A percentile compares a stretch with the other conserved stretches of the same genome.
These are phyloP conservation scores for Phascolomyces articulosus DNA, from an alignment of 371 early-diverging fungal genomes.

Conservation along the genomic window DNA sequence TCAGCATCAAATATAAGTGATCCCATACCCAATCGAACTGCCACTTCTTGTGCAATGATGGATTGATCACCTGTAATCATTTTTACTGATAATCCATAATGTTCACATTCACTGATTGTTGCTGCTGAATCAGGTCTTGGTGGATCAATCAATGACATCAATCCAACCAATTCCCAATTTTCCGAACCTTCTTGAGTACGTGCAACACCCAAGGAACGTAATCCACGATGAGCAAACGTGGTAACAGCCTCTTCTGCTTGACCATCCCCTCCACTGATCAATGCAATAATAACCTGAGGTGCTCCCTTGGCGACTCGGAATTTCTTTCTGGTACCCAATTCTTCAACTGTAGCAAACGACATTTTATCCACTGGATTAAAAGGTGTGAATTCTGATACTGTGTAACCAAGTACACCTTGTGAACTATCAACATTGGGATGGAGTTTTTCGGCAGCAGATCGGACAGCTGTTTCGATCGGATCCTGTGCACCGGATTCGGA, in stretches of 20 bases:
- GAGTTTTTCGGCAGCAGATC: constrained; percentile 77
- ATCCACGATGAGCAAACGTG: constrained; percentile 79
- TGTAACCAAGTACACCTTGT: constrained; percentile 83
- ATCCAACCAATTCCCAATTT: constrained; percentile 68
- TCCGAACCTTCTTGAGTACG: constrained; percentile 71
- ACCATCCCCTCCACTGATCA: constrained; percentile 75
- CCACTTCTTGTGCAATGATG: constrained; percentile 82
- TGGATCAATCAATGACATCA: constrained; percentile 89
- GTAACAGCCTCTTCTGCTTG: constrained; percentile 80
- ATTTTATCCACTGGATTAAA: constrained; percentile 93
- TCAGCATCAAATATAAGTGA: constrained; percentile 71
- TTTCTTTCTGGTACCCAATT: constrained; percentile 56
- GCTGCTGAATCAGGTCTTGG: constrained; percentile 73
- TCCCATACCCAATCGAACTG: constrained; percentile 70
- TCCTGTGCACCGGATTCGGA: constrained; percentile 88
- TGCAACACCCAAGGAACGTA: constrained; percentile 88
- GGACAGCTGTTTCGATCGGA: constrained; percentile 90
- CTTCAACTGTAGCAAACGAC: constrained; percentile 86
- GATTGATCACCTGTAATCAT: constrained; percentile 89
- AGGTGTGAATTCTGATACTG: constrained; percentile 83
- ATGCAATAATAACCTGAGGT: constrained; percentile 87
- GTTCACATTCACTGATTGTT: constrained; percentile 68
- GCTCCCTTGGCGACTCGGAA: constrained; percentile 95
- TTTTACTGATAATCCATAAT: constrained; percentile 72
- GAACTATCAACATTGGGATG: constrained; percentile 69